Conservation (phyloP, 768 basidiomycete species). For the Rickenella mellea region DNA sequence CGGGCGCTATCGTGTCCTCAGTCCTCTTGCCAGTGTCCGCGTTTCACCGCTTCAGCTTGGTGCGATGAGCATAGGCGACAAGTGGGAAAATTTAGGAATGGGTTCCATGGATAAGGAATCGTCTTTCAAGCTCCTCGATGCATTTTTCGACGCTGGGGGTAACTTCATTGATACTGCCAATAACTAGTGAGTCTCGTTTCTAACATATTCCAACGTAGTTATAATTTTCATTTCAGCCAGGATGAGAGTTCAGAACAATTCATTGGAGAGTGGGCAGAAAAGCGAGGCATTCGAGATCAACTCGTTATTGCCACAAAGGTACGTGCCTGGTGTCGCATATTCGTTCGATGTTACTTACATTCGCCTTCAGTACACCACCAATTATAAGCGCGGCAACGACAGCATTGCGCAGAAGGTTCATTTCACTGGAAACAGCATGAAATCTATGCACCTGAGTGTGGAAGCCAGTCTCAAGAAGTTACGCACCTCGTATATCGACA, state of each 20-base stretch:
- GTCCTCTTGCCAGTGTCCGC: slow-evolving; percentile 23
- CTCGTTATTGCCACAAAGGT: slow-evolving; percentile 25
- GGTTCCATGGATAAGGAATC: slow-evolving; percentile 25
- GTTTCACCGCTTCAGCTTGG: slow-evolving; percentile 30
- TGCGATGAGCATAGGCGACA: slow-evolving; percentile 28
- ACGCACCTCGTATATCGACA: slow-evolving; percentile 49
- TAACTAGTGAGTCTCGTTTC: slow-evolving; percentile 17
- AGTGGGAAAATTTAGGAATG: slow-evolving; percentile 21
- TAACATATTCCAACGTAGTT: background rate
- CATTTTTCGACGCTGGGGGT: slow-evolving; percentile 24
- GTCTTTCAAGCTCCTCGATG: slow-evolving; percentile 30
- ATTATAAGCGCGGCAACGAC: slow-evolving; percentile 17
- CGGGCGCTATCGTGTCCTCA: slow-evolving; percentile 21
- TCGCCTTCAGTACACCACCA: slow-evolving; percentile 5
- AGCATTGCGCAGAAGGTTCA: slow-evolving; percentile 23
- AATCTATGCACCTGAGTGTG: slow-evolving; percentile 32
- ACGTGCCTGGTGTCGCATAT: background rate
- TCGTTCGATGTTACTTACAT: background rate
- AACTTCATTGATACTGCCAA: slow-evolving; percentile 28
- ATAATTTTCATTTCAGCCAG: slow-evolving; percentile 14
- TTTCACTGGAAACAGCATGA: slow-evolving; percentile 39
- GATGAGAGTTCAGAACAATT: slow-evolving; percentile 25
- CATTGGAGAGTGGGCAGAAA: slow-evolving; percentile 33
- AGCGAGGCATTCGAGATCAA: slow-evolving; percentile 25
- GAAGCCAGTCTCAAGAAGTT: slow-evolving; percentile 37